phyloP scores from a whole-genome alignment of 2,329 filamentous ascomycete genomes.

The Fulvia fulva region DNA sequence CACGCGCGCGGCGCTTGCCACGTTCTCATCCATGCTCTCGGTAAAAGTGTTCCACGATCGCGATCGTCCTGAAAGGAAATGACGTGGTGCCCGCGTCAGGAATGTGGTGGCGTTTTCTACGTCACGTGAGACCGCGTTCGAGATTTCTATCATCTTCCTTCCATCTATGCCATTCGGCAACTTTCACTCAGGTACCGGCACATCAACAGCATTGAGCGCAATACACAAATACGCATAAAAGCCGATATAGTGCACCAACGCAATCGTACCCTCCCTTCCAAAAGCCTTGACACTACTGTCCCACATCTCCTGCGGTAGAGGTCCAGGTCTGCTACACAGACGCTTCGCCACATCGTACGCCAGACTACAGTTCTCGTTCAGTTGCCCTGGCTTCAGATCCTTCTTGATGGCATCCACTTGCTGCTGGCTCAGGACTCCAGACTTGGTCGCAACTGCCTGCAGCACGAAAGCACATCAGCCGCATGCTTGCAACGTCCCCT shows the following conservation, averaged over 20 bases:
- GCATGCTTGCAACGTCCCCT: too few species aligned
- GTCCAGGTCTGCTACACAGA: slow-evolving; percentile 18
- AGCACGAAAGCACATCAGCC: not conserved
- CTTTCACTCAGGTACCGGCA: slow-evolving; percentile 8
- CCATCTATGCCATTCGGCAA: not conserved
- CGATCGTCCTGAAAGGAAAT: not conserved
- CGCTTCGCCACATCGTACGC: slow-evolving; percentile 25
- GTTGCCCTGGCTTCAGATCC: slow-evolving; percentile 18
- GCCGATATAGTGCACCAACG: slow-evolving; percentile 24
- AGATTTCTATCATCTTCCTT: not conserved
- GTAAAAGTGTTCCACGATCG: not conserved
- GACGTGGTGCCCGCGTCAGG: not conserved
- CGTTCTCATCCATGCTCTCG: not conserved
- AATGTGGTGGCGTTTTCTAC: not conserved
- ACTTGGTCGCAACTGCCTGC: slow-evolving; percentile 16
- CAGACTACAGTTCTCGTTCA: slow-evolving; percentile 18
- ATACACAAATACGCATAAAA: slow-evolving; percentile 25
- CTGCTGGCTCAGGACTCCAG: slow-evolving; percentile 7
- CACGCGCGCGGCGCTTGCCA: not conserved
- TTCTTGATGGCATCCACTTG: slow-evolving; percentile 17
- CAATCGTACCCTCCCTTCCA: slow-evolving; percentile 24
- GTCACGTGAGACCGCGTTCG: not conserved
- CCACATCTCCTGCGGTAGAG: slow-evolving; percentile 20
- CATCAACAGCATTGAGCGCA: slow-evolving; percentile 24
- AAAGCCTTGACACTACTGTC: slow-evolving; percentile 16